phyloP scores from a whole-genome alignment of 2,329 filamentous ascomycete genomes.

The Phyllosticta citribraziliensis region DNA sequence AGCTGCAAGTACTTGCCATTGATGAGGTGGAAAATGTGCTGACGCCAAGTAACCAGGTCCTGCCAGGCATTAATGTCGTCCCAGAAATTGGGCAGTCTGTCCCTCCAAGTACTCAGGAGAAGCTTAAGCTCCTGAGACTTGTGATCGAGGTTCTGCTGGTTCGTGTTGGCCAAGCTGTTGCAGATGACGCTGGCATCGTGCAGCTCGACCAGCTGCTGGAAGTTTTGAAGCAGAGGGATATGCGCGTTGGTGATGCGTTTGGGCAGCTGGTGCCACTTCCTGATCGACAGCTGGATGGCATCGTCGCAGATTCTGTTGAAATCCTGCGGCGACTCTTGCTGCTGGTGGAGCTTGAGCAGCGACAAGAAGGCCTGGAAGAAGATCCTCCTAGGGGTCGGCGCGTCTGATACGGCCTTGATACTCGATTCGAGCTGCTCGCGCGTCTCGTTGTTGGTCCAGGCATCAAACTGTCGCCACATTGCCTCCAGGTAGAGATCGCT shows the following conservation, averaged over 20 bases:
- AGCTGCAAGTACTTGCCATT: conserved; percentile 86
- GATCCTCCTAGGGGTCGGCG: conserved; percentile 80
- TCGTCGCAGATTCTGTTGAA: conserved; percentile 91
- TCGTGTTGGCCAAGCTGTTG: conserved; percentile 78
- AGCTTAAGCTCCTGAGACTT: conserved; percentile 96
- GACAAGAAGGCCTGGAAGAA: conserved; percentile 99
- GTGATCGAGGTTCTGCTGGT: conserved; percentile 71
- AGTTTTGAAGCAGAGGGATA: conserved; percentile 89
- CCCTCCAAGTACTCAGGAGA: conserved; percentile 87
- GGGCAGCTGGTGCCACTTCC: conserved; percentile 98
- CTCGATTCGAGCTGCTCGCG: conserved; percentile 84
- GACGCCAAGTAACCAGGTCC: conserved; percentile 97
- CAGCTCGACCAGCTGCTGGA: conserved; percentile 93
- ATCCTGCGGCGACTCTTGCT: conserved; percentile 68
- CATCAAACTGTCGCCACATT: conserved; percentile 90
- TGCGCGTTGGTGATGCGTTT: conserved; percentile 89
- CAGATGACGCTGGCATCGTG: conserved; percentile 98
- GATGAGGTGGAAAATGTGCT: conserved; percentile 97
- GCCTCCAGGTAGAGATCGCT: conserved; percentile 93
- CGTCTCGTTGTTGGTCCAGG: conserved; percentile 80
- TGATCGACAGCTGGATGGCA: conserved; percentile 90
- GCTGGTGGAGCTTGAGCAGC: conserved; percentile 84
- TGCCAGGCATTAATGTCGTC: conserved; percentile 99
- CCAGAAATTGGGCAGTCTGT: conserved; percentile 94
- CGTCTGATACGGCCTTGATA: conserved; percentile 96